Conservation (phyloP, 345 rosid genomes). For the Eucalyptus leucophloia region DNA sequence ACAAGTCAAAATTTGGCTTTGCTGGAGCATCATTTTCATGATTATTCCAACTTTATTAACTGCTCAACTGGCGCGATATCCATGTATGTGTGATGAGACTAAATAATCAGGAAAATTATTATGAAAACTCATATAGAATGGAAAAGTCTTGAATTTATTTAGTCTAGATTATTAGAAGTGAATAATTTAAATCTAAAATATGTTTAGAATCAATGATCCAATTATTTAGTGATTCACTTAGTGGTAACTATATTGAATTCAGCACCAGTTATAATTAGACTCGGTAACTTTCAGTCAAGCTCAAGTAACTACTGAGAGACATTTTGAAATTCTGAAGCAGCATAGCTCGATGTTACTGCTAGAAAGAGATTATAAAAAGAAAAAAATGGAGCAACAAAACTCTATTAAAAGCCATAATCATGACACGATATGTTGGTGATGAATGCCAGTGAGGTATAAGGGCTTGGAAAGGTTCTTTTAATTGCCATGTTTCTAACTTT, state of each 20-base stretch:
- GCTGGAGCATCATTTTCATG: background rate
- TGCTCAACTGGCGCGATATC: background rate
- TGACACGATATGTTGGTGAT: background rate
- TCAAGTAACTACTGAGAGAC: background rate
- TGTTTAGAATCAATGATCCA: background rate
- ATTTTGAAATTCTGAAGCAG: background rate
- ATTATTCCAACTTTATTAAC: background rate
- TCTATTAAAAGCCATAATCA: background rate
- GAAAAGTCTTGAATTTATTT: background rate
- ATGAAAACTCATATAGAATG: background rate
- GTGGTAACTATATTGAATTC: background rate
- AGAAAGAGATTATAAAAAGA: background rate
- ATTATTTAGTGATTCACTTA: background rate
- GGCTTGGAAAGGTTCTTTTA: background rate
- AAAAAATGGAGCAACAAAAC: background rate
- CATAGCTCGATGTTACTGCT: background rate
- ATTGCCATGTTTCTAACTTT: background rate
- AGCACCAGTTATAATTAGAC: background rate
- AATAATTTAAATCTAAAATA: background rate
- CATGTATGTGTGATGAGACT: background rate
- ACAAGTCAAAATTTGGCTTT: background rate
- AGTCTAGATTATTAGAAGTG: background rate
- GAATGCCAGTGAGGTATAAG: background rate
- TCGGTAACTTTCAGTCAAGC: background rate
- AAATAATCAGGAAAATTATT: background rate